Conservation (phyloP, 208 protist genomes). For the Trypanosoma conorhini region DNA sequence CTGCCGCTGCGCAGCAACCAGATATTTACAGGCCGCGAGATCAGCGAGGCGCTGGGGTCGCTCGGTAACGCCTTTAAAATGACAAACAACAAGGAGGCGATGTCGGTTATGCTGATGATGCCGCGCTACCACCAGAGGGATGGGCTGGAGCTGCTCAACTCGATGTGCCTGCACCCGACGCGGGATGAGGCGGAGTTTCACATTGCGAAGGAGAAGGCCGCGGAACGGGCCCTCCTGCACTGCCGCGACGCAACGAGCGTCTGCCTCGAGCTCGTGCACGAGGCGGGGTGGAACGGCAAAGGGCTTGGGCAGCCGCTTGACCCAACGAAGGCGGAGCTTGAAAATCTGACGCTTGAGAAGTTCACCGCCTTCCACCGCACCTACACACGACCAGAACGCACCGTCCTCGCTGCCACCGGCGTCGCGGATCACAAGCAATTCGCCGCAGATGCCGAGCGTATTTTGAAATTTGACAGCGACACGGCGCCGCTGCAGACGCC, state of each 20-base stretch:
- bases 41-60: slow-evolving; percentile 64
- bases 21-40: slow-evolving; percentile 46
- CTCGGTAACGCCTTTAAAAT: slow-evolving; percentile 84
- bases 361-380: slow-evolving; percentile 66
- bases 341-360: slow-evolving; percentile 59
- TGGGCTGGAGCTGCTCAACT: slow-evolving; percentile 77
- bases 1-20: slow-evolving; percentile 71
- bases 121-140: slow-evolving; percentile 79
- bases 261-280: slow-evolving; percentile 89
- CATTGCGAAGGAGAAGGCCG: slow-evolving; percentile 58
- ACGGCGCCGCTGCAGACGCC: not conserved
- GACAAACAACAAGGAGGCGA: slow-evolving; percentile 87
- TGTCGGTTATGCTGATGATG: slow-evolving; percentile 78
- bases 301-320: slow-evolving; percentile 68
- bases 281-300: slow-evolving; percentile 83
- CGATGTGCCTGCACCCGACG: slow-evolving; percentile 75
- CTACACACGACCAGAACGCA: slow-evolving; percentile 67
- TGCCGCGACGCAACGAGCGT: slow-evolving; percentile 75
- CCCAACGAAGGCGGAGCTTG: slow-evolving; percentile 53
- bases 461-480: slow-evolving; percentile 52
- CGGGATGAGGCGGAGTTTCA: slow-evolving; percentile 62
- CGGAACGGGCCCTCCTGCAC: slow-evolving; percentile 49
- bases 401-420: slow-evolving; percentile 81
- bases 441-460: slow-evolving; percentile 57
- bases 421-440: slow-evolving; percentile 75